A percentile compares a stretch with the other conserved stretches of the same genome.
phyloP scores from a whole-genome alignment of 306 rosid genomes.

The Vigna nakashimae region DNA sequence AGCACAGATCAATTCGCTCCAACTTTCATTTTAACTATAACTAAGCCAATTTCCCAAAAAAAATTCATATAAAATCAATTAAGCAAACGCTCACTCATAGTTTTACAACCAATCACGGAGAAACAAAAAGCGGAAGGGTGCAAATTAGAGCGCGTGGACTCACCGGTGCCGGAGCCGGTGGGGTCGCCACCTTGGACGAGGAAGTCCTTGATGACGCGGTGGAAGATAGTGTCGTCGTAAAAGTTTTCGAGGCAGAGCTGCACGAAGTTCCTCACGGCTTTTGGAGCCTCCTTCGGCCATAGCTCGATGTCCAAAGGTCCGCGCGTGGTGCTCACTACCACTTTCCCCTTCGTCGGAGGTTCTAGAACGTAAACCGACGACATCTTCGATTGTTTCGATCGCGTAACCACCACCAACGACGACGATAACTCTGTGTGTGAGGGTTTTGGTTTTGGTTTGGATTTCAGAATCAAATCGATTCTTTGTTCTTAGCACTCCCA shows the following conservation, averaged over 20 bases:
- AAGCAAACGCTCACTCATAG: not conserved
- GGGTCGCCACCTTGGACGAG: conserved; percentile 93
- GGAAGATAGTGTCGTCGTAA: conserved; percentile 83
- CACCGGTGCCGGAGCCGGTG: conserved; percentile 89
- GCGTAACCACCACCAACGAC: not conserved
- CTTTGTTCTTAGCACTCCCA: not conserved
- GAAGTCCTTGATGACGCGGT: conserved; percentile 83
- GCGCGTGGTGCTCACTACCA: conserved; percentile 78
- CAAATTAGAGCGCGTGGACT: not conserved
- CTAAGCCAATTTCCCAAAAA: not conserved
- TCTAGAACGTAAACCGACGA: conserved; percentile 91
- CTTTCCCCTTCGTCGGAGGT: conserved; percentile 97
- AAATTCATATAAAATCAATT: not conserved
- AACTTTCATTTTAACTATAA: not conserved
- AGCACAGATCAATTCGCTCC: not conserved
- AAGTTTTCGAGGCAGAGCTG: conserved; percentile 96
- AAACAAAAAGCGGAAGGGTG: not conserved
- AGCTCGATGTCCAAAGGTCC: conserved; percentile 93
- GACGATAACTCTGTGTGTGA: not conserved
- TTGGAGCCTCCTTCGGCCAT: conserved; percentile 98
- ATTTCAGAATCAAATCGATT: too few species aligned
- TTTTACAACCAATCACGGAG: not conserved
- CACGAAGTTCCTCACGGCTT: conserved; percentile 92
- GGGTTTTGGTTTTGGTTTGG: not conserved
- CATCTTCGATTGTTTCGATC: conserved; percentile 52